Percentiles rank a stretch among this genome's conserved stretches.
These are phyloP conservation scores for Ophiostoma novo-ulmi DNA, from an alignment of 2,329 filamentous ascomycete species.

Conservation along the genomic window DNA sequence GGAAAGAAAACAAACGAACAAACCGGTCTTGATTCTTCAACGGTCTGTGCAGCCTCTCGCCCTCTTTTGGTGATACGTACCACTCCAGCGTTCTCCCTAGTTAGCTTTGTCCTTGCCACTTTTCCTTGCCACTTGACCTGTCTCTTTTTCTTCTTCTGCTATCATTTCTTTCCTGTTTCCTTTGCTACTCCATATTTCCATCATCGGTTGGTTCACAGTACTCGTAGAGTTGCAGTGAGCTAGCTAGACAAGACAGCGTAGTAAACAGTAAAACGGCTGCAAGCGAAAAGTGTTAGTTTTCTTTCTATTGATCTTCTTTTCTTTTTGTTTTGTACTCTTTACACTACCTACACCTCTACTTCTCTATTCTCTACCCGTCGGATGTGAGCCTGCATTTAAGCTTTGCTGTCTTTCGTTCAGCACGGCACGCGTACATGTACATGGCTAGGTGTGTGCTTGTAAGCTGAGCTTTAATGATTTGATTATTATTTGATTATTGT, in stretches of 20 bases:
- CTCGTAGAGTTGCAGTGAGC: not conserved
- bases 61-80: not conserved
- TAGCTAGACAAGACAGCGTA: not conserved
- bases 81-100: not conserved
- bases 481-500: not conserved
- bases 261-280: not conserved
- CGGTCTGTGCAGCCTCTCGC: conserved; percentile 9
- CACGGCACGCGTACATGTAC: not conserved
- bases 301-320: not conserved
- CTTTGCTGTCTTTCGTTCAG: not conserved
- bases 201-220: not conserved
- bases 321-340: not conserved
- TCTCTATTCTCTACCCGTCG: not conserved
- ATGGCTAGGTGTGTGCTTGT: not conserved
- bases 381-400: not conserved
- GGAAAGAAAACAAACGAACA: not conserved
- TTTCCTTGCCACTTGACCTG: not conserved
- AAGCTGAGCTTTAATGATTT: not conserved
- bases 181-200: not conserved
- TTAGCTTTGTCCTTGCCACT: not conserved
- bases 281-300: not conserved
- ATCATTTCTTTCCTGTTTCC: not conserved
- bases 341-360: not conserved
- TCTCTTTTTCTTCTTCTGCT: not conserved
- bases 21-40: not conserved